Conservation (phyloP, 441 rosid genomes). For the Gossypium laxum region DNA sequence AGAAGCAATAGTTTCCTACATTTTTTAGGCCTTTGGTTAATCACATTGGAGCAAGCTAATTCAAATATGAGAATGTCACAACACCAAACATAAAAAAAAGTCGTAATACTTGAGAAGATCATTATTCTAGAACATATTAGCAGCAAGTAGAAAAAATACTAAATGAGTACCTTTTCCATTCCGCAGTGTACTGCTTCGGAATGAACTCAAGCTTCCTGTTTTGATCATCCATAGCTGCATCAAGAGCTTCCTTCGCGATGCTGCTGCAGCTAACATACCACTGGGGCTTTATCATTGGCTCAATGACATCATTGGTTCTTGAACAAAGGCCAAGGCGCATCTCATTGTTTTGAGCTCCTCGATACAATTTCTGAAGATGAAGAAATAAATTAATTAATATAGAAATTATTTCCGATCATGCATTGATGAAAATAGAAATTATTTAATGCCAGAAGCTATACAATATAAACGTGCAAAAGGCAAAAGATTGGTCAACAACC, state of each 20-base stretch:
- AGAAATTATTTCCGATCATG: background rate
- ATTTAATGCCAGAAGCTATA: background rate
- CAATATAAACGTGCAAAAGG: background rate
- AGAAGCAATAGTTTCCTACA: background rate
- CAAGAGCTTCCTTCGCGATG: constrained; percentile 73
- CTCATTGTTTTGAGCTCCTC: constrained; percentile 73
- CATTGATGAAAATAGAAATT: background rate
- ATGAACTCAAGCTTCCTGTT: constrained; percentile 65
- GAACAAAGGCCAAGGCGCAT: constrained; percentile 85
- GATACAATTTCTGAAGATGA: constrained; percentile 47
- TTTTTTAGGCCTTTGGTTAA: background rate
- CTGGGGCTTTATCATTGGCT: constrained; percentile 86
- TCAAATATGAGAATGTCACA: background rate
- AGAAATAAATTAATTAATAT: background rate
- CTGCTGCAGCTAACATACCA: constrained; percentile 71
- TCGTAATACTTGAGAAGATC: background rate
- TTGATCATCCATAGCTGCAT: constrained; percentile 50
- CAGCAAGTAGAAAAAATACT: background rate
- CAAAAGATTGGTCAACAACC: background rate
- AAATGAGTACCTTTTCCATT: constrained; percentile 15
- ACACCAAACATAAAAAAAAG: background rate
- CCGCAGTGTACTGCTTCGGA: constrained; percentile 73
- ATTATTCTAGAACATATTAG: background rate
- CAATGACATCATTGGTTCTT: constrained; percentile 75
- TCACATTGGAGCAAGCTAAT: background rate